Evolutionary conservation across 139 green algal species (phyloP), one percentile per base, ranked within the genome.

Genomic region (Asterochloris sp.): DNA sequence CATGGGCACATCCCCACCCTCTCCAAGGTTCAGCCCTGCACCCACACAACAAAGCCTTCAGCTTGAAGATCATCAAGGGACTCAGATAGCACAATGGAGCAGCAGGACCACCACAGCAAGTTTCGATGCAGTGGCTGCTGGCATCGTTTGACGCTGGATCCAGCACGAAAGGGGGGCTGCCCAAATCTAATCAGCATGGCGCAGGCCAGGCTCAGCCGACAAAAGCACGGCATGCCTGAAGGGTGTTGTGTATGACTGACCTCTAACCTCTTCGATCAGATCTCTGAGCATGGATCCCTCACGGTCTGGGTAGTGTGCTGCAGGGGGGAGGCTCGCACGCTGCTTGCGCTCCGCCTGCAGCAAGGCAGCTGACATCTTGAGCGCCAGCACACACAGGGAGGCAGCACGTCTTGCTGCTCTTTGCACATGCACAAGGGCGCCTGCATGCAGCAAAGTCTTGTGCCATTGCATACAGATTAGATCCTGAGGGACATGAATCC

Each of bases 241-340:
- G 21, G 17, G 17, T 71, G 19, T 71, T 21, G 17, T 71, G 66
- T 4, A 71, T 82, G 76, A 28, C 69, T 87, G 12, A 80, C 76
- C 76, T 69, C 38, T 60, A 13, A 89, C 82, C 13, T 83, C 73
- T 47, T 87, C 61, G 24, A 90, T 80, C 54, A 89, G 76, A 78
- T 90, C 73, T 14, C 68, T 69, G 23, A 75, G 69, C 29, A n/a
- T 86, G 67, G 27, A 62, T 17, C 78, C 78, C 73, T 90, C 87
- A 28, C 84, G 64, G 66, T 89, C 71, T 24, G 66, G 29, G 78
- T 87, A 90, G 13, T 64, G 11, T 23, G n/a, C n/a, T 21, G 87
- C 85, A 62, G 87, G 87, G 54, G 73, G 62, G 13, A 24, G 27
- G 23, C 79, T 11, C 17, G 29, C 26, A 27, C 38, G 73, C 82